phyloP scores from a whole-genome alignment of 192 early-diverging fungal species.

The Physocladia obscura region DNA sequence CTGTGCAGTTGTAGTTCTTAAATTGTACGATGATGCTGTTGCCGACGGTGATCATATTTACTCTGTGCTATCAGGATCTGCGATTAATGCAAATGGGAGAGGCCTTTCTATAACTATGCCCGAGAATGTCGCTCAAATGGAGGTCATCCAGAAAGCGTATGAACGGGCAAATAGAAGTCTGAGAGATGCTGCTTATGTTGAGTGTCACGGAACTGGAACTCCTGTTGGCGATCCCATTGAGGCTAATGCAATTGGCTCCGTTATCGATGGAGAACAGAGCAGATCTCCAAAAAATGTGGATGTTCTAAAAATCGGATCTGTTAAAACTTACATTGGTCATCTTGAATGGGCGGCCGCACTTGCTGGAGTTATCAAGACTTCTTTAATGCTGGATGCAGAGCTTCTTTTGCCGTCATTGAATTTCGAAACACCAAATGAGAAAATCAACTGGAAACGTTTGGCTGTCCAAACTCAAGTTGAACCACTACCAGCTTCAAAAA shows the following conservation, averaged over 20 bases:
- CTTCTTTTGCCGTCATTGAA: constrained; percentile 27
- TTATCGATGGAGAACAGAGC: constrained; percentile 21
- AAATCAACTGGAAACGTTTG: constrained; percentile 28
- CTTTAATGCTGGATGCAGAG: constrained; percentile 29
- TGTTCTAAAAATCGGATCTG: constrained; percentile 25
- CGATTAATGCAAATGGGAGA: constrained; percentile 38
- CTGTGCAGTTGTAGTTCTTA: constrained; percentile 33
- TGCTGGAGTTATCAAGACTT: constrained; percentile 31
- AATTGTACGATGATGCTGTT: constrained; percentile 33
- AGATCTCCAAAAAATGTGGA: background rate
- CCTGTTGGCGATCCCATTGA: constrained; percentile 41
- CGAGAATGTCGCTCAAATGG: constrained; percentile 23
- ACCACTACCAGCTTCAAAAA: background rate
- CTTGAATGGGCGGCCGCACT: constrained; percentile 21
- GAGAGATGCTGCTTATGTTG: constrained; percentile 34
- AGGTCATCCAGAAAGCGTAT: constrained; percentile 22
- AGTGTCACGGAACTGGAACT: constrained; percentile 38
- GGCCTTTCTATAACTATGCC: constrained; percentile 34
- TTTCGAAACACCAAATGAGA: constrained; percentile 30
- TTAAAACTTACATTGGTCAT: constrained; percentile 39
- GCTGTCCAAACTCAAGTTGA: constrained; percentile 33
- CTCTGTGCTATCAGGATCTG: constrained; percentile 31
- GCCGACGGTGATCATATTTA: constrained; percentile 37
- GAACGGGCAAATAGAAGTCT: constrained; percentile 16
- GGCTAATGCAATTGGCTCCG: constrained; percentile 26